Evolutionary conservation across 805 yeast species (phyloP), one percentile per base, ranked within the genome.

Genomic region (Metschnikowia kunwiensis): DNA sequence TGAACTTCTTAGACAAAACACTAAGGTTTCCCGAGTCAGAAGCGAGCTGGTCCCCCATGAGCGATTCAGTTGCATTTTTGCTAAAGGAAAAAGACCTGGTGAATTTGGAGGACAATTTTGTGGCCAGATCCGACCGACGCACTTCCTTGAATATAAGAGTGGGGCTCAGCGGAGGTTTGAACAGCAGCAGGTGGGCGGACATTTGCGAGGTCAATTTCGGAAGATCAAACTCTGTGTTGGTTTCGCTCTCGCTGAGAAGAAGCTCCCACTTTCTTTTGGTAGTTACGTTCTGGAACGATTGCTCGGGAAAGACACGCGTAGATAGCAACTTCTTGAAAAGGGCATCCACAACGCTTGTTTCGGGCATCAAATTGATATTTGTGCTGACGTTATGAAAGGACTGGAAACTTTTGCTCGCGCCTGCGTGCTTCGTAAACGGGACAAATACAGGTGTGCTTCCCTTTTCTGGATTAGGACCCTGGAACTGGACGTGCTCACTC

Each of bases 211-310:
- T 43, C 24, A 60, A 46, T 0, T 52, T 30, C n/a, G 43, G 51
- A 26, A 68, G 54, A 36, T 68, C 70, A 34, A 68, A 67, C 8
- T 53, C 53, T 2, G 55, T 38, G 38, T 67, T 68, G 5, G 58
- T 55, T 44, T 67, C 70, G 42, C 55, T 60, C 42, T 68, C 74
- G 27, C 65, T 46, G n/a, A 68, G 47, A 10, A 68, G 49, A 10
- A 68, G 50, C 44, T 68, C 72, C 74, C 74, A 68, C 44, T 68
- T 68, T 16, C 74, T 44, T 32, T 52, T 57, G 3, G 62, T 50
- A 4, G 70, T 50, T 33, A 55, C 60, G 15, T 57, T 60, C 25
- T 58, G 48, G 35, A 68, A 49, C 1, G 63, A 51, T 30, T 50
- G 55, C n/a, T 57, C 65, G 1, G 68, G 54, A 34, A 68, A 67